Evolutionary conservation across 2,329 filamentous ascomycete species (phyloP).

Genomic region (Incumbomyces delicatus): DNA sequence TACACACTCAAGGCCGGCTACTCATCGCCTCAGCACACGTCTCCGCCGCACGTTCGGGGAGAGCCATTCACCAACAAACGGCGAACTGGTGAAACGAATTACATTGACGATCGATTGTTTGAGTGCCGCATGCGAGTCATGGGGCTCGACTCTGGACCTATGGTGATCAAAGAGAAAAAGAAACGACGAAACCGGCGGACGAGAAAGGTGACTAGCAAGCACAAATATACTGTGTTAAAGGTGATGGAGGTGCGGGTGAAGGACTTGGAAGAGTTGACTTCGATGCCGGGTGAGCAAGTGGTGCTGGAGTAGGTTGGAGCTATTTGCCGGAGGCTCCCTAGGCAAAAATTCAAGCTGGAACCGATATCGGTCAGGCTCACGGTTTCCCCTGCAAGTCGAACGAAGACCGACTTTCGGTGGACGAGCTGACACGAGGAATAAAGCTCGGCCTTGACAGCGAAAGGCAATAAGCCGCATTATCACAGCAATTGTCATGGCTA

Average conservation of each 20-base stretch:
- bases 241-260: slow-evolving; percentile 71
- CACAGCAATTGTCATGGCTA: too few species aligned
- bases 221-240: slow-evolving; percentile 73
- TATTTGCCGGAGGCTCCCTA: too few species aligned
- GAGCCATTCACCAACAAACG: slow-evolving; percentile 18
- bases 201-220: slow-evolving; percentile 78
- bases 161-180: slow-evolving; percentile 47
- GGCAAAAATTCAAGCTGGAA: too few species aligned
- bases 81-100: slow-evolving; percentile 29
- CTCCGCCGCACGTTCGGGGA: slow-evolving; percentile 29
- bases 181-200: slow-evolving; percentile 57
- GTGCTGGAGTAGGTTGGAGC: slow-evolving; percentile 13
- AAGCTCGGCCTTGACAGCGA: too few species aligned
- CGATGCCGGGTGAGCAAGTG: slow-evolving; percentile 25
- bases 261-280: slow-evolving; percentile 42
- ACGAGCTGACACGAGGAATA: too few species aligned
- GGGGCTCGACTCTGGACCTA: slow-evolving; percentile 67
- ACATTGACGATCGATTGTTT: slow-evolving; percentile 73
- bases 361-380: too few species aligned
- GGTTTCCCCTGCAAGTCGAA: too few species aligned
- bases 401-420: too few species aligned
- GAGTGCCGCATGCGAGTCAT: slow-evolving; percentile 77
- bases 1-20: slow-evolving; percentile 69
- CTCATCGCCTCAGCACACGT: slow-evolving; percentile 1
- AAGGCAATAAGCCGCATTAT: too few species aligned